Percentiles rank a stretch among this genome's conserved stretches.
These are phyloP conservation scores for Hanseniaspora mollemarum DNA, from an alignment of 805 yeast genomes.

Conservation along the genomic window DNA sequence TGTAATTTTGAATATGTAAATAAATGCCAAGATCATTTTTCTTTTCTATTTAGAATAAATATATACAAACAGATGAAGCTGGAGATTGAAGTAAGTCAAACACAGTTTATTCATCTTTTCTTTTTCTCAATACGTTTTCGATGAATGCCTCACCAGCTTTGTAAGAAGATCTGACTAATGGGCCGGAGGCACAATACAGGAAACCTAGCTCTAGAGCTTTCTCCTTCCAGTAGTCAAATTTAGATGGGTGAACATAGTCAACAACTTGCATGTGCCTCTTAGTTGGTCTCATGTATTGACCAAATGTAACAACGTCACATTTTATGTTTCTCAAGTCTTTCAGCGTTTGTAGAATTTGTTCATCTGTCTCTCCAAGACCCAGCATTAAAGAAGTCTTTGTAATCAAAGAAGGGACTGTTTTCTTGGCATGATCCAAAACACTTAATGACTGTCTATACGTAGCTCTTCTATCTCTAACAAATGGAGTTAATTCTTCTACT, in stretches of 20 bases:
- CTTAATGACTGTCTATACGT: conserved; percentile 78
- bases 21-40: no score
- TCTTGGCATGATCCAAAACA: conserved; percentile 72
- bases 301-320: conserved; percentile 95
- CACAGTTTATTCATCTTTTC: conserved; percentile 28
- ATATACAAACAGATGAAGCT: no score
- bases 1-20: neutral
- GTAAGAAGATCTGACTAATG: conserved; percentile 89
- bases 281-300: conserved; percentile 98
- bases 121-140: conserved; percentile 78
- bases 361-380: conserved; percentile 94
- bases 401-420: conserved; percentile 56
- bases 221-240: conserved; percentile 86
- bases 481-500: conserved; percentile 88
- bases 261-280: conserved; percentile 97
- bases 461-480: conserved; percentile 92
- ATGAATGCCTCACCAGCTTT: conserved; percentile 98
- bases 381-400: conserved; percentile 94
- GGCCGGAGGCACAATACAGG: conserved; percentile 93
- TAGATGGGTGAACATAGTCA: conserved; percentile 86
- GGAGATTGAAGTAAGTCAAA: no score
- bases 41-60: neutral
- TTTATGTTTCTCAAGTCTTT: conserved; percentile 59
- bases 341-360: conserved; percentile 66
- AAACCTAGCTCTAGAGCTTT: conserved; percentile 82